Evolutionary conservation across 2,329 filamentous ascomycete species (phyloP).

Genomic region (Hypoxylon rubiginosum): DNA sequence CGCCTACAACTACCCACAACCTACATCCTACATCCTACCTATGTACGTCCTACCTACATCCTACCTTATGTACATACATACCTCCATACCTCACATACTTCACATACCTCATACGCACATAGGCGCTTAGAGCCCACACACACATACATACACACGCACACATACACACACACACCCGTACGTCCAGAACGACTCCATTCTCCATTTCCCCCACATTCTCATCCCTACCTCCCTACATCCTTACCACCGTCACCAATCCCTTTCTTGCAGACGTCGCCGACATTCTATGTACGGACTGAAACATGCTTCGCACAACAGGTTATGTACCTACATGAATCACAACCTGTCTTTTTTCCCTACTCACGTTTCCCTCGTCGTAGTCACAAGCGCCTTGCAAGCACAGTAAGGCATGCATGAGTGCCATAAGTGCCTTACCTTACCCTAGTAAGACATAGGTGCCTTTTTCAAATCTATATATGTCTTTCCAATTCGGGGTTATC

Average conservation of each 20-base stretch:
- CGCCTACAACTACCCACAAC: background rate
- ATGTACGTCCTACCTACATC: background rate
- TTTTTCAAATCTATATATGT: conserved; percentile 16
- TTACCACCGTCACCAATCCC: conserved; percentile 15
- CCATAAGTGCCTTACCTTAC: conserved; percentile 27
- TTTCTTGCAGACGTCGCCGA: background rate
- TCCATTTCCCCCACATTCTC: conserved; percentile 28
- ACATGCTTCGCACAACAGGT: conserved; percentile 18
- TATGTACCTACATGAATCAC: conserved; percentile 9
- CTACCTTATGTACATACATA: background rate
- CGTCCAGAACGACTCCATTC: background rate
- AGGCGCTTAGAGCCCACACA: background rate
- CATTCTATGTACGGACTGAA: conserved; percentile 12
- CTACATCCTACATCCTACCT: too few species aligned
- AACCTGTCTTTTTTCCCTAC: background rate
- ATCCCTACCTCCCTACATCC: background rate
- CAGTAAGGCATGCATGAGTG: conserved; percentile 1
- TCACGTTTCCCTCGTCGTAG: background rate
- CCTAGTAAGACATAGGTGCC: conserved; percentile 18
- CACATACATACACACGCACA: background rate
- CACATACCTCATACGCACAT: background rate
- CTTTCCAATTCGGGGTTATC: conserved; percentile 30
- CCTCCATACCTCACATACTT: background rate
- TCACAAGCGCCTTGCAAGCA: background rate
- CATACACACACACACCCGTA: background rate